Evolutionary conservation across 192 early-diverging fungal genomes (phyloP).

Genomic region (Backusella circina): DNA sequence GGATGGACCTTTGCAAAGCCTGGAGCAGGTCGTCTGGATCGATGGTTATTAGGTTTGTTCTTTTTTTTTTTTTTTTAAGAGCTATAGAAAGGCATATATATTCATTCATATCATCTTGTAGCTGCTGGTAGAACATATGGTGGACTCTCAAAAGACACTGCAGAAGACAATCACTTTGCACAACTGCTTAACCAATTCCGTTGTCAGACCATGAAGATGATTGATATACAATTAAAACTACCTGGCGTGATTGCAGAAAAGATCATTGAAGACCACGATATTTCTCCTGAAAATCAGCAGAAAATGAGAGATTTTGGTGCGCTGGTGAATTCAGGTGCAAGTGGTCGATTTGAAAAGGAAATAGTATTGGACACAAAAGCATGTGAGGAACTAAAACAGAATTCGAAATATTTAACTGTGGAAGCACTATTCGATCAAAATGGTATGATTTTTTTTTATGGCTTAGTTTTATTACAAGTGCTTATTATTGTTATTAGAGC

Average conservation of each 20-base stretch:
- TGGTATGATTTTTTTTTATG: background rate
- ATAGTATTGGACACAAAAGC: slow-evolving; percentile 17
- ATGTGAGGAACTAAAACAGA: slow-evolving; percentile 15
- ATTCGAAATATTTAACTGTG: slow-evolving; percentile 1
- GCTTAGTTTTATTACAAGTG: background rate
- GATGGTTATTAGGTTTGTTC: slow-evolving; percentile 19
- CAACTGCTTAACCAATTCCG: slow-evolving; percentile 20
- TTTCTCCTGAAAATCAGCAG: slow-evolving; percentile 1
- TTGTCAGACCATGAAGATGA: slow-evolving; percentile 21
- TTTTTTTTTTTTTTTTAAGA: background rate
- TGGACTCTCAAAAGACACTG: slow-evolving; percentile 11
- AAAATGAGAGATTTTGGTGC: slow-evolving; percentile 14
- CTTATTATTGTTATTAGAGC: background rate
- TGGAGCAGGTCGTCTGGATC: slow-evolving; percentile 13
- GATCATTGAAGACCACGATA: background rate
- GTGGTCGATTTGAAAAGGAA: slow-evolving; percentile 21
- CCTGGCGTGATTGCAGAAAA: slow-evolving; percentile 10
- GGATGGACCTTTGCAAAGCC: slow-evolving; percentile 32
- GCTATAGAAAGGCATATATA: background rate
- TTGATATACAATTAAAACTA: slow-evolving; percentile 4
- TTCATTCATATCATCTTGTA: background rate
- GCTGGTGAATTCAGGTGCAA: slow-evolving; percentile 16
- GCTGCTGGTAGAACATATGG: slow-evolving; percentile 25
- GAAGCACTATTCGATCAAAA: slow-evolving; percentile 18
- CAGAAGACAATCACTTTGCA: slow-evolving; percentile 22